These are phyloP conservation scores for Houttuynia cordata DNA, from an alignment of 164 flowering plant species.

Conservation along the genomic window DNA sequence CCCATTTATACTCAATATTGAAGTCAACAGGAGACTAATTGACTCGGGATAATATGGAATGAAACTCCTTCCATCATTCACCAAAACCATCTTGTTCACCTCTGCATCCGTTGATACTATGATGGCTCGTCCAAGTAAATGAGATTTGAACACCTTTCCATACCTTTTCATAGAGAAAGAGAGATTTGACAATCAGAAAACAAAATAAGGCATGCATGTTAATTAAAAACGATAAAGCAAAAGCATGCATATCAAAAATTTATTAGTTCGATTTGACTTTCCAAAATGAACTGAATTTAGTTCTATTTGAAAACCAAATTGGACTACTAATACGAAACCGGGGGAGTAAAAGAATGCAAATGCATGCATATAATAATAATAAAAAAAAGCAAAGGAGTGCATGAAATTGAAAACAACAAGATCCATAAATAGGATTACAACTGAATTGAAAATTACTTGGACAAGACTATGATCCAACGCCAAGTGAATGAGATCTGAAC, in stretches of 20 bases:
- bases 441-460: no score
- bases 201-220: background rate
- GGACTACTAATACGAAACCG: background rate
- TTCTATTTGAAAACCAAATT: background rate
- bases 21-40: slow-evolving; percentile 51
- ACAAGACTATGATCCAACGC: no score
- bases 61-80: slow-evolving; percentile 61
- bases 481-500: no score
- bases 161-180: slow-evolving; percentile 27
- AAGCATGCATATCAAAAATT: no score
- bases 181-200: no score
- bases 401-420: no score
- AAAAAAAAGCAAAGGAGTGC: no score
- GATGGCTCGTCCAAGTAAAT: slow-evolving; percentile 62
- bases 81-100: slow-evolving; percentile 72
- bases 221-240: no score
- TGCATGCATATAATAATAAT: background rate
- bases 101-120: slow-evolving; percentile 88
- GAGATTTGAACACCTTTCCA: slow-evolving; percentile 84
- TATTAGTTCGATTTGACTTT: no score
- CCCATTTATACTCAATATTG: slow-evolving; percentile 69
- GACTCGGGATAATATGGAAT: slow-evolving; percentile 81
- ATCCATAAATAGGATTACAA: no score
- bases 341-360: background rate
- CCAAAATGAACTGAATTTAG: background rate